Evolutionary conservation across 1,139 yeast genomes (phyloP).

Genomic region (Magnusiomyces ingens): DNA sequence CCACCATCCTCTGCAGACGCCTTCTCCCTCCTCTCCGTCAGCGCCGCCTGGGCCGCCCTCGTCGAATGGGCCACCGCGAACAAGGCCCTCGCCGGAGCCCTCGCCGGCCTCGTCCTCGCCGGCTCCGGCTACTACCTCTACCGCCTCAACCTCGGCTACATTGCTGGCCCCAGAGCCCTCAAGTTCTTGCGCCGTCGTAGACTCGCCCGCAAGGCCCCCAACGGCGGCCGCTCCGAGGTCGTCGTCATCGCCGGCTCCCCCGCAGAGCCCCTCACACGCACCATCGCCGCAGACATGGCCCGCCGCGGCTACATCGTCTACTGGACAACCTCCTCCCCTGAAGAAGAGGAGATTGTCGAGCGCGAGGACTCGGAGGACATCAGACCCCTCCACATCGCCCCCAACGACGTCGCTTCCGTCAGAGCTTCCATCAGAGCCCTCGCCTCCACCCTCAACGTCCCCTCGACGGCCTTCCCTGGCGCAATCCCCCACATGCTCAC

Average conservation of each 20-base stretch:
- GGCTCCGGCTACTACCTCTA: constrained; percentile 22
- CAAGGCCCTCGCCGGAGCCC: constrained; percentile 23
- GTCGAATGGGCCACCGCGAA: constrained; percentile 27
- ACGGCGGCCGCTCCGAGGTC: constrained; percentile 72
- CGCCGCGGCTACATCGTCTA: constrained; percentile 76
- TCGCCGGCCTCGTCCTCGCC: constrained; percentile 22
- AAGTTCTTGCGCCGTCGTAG: constrained; percentile 30
- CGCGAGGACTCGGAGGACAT: constrained; percentile 49
- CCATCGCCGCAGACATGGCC: constrained; percentile 67
- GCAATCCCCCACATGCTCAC: constrained; percentile 47
- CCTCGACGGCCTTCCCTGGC: constrained; percentile 43
- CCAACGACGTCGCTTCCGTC: constrained; percentile 34
- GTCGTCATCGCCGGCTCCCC: constrained; percentile 72
- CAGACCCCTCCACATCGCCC: constrained; percentile 47
- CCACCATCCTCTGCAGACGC: too few species aligned
- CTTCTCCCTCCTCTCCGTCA: background rate
- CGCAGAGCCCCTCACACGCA: constrained; percentile 63
- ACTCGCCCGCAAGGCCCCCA: constrained; percentile 54
- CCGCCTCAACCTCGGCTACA: constrained; percentile 14
- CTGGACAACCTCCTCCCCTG: constrained; percentile 59
- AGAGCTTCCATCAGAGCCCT: constrained; percentile 38
- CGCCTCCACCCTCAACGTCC: constrained; percentile 36
- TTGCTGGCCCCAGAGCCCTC: constrained; percentile 14
- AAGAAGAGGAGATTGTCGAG: constrained; percentile 53
- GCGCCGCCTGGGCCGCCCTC: background rate